A percentile compares a stretch with the other conserved stretches of the same genome.
Evolutionary conservation across 371 early-diverging fungal genomes (phyloP).

Genomic region (Chytridiales sp.): DNA sequence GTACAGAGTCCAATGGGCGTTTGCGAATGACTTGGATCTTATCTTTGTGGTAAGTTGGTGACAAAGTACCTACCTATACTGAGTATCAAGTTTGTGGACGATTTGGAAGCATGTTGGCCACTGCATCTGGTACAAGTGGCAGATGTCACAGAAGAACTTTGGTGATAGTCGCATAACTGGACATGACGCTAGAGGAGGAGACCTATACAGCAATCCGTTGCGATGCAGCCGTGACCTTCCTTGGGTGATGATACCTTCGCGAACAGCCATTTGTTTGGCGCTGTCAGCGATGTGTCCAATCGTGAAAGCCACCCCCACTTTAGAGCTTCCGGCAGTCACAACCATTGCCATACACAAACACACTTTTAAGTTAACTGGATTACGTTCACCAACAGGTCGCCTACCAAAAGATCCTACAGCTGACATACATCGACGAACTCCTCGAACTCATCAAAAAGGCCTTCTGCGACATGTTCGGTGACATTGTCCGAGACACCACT

Average conservation of each 20-base stretch:
- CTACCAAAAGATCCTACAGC: constrained; percentile 84
- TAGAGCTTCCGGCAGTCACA: background rate
- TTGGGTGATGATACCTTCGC: too few species aligned
- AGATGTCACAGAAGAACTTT: too few species aligned
- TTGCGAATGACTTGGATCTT: constrained; percentile 81
- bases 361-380: background rate
- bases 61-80: background rate
- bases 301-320: background rate
- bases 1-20: constrained; percentile 79
- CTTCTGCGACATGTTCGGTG: constrained; percentile 36
- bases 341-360: background rate
- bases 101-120: too few species aligned
- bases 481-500: constrained; percentile 18
- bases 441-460: constrained; percentile 62
- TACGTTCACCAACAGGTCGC: constrained; percentile 58
- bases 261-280: background rate
- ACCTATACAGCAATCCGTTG: too few species aligned
- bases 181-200: too few species aligned
- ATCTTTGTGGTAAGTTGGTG: constrained; percentile 75
- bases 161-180: too few species aligned
- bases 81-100: too few species aligned
- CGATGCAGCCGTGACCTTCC: background rate
- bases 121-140: too few species aligned
- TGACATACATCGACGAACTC: constrained; percentile 83
- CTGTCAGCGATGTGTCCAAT: background rate